Evolutionary conservation across 305 asterid genomes (phyloP), one percentile per base, ranked within the genome.

Genomic region (Rubia peregrina): DNA sequence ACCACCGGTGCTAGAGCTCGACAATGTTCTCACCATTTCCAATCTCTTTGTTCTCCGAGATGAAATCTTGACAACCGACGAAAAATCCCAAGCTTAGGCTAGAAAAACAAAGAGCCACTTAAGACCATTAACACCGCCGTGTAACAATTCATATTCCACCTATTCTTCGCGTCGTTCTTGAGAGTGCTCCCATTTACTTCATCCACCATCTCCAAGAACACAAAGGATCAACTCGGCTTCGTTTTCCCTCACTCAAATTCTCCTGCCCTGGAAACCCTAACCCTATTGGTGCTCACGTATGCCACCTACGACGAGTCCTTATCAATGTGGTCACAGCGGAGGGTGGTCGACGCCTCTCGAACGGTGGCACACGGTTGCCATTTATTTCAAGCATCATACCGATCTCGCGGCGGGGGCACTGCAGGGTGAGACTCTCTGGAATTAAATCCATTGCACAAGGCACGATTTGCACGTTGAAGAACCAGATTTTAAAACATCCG

Each of bases 141-240:
- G 53, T 69, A 85, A 77, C 92, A 89, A 79, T 89, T 89, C 89
- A 86, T 83, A 73, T 82, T 78, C 95, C 96, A 89, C 65, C 95
- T 95, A 56, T 81, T 79, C 74, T 76, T 86, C 38, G 77, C 71
- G 67, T 76, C 87, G 73, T 73, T 79, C 57, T 78, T 84, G 71
- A 65, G 61, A 61, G 62, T 73, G 36, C 57, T 74, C 71, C 83
- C 89, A 61, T 83, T 80, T 33, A 77, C 78, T 63, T 80, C 75
- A 30, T 81, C 90, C 17, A 79, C 81, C 76, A 90, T 84, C 85
- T 84, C 85, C 73, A 89, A 69, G 40, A 92, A 86, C 95, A 63
- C 96, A 89, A 30, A 89, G 78, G 69, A 89, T 70, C 83, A 89
- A 65, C 73, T 80, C 89, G 65, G 71, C 75, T 55, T 81, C 86